phyloP scores from a whole-genome alignment of 2,329 filamentous ascomycete genomes.

The Claviceps sp. region DNA sequence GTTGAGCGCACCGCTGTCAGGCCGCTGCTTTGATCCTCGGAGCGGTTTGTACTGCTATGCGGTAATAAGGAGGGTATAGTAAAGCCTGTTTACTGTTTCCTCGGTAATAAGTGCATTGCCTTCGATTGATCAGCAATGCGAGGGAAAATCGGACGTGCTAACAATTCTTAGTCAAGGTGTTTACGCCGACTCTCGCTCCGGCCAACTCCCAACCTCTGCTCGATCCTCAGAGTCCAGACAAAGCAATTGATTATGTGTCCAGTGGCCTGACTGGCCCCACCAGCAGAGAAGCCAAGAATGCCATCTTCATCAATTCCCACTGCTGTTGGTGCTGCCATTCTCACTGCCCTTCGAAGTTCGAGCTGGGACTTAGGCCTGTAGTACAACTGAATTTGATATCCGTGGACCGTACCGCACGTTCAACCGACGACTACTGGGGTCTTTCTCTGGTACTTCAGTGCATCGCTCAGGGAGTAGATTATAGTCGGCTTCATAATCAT shows the following conservation, averaged over 20 bases:
- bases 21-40: no score
- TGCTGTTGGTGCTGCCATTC: constrained; percentile 57
- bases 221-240: constrained; percentile 11
- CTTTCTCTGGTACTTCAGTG: constrained; percentile 68
- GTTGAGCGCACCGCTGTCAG: no score
- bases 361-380: constrained; percentile 50
- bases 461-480: constrained; percentile 71
- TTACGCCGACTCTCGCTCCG: constrained; percentile 25
- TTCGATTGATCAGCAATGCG: no score
- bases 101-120: no score
- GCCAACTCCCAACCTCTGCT: constrained; percentile 17
- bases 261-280: constrained; percentile 18
- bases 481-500: constrained; percentile 68
- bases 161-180: constrained; percentile 31
- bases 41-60: no score
- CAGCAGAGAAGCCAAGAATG: constrained; percentile 29
- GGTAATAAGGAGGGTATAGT: no score
- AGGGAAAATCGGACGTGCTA: neutral
- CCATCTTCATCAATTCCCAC: constrained; percentile 44
- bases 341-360: constrained; percentile 47
- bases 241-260: constrained; percentile 14
- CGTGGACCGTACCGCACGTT: constrained; percentile 38
- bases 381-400: constrained; percentile 53
- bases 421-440: constrained; percentile 57
- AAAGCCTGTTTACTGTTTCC: no score